Evolutionary conservation across 2,329 filamentous ascomycete genomes (phyloP).

Genomic region (Aquanectria penicillioides): DNA sequence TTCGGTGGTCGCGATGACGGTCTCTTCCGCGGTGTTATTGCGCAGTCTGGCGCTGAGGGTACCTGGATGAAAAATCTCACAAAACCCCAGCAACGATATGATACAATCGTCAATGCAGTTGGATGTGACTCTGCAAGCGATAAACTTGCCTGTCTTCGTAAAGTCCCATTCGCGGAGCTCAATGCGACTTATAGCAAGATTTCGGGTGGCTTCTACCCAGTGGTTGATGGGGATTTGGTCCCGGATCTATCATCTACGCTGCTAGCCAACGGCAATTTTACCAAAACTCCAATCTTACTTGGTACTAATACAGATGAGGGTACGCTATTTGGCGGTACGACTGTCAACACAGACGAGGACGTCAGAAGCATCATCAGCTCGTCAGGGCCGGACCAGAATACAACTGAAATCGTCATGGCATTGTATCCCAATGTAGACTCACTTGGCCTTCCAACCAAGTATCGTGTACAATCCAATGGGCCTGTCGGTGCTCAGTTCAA

Average conservation of each 20-base stretch:
- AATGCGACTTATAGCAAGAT: constrained; percentile 30
- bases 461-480: constrained; percentile 24
- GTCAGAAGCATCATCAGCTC: constrained; percentile 17
- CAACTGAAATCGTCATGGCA: constrained; percentile 24
- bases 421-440: constrained; percentile 36
- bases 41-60: constrained; percentile 56
- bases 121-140: constrained; percentile 38
- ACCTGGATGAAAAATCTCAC: constrained; percentile 25
- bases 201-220: constrained; percentile 25
- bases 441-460: constrained; percentile 26
- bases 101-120: constrained; percentile 32
- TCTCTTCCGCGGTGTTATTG: constrained; percentile 64
- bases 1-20: constrained; percentile 59
- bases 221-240: constrained; percentile 51
- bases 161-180: constrained; percentile 32
- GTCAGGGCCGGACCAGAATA: constrained; percentile 17
- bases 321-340: constrained; percentile 61
- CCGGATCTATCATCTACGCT: constrained; percentile 58
- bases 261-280: constrained; percentile 66
- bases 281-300: constrained; percentile 70
- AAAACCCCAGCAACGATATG: constrained; percentile 10
- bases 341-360: constrained; percentile 45
- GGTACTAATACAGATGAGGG: constrained; percentile 74
- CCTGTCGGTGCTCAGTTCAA: constrained; percentile 55
- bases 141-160: constrained; percentile 43